phyloP scores from a whole-genome alignment of 1,139 yeast species.

The Debaryomycetaceae sp. region DNA sequence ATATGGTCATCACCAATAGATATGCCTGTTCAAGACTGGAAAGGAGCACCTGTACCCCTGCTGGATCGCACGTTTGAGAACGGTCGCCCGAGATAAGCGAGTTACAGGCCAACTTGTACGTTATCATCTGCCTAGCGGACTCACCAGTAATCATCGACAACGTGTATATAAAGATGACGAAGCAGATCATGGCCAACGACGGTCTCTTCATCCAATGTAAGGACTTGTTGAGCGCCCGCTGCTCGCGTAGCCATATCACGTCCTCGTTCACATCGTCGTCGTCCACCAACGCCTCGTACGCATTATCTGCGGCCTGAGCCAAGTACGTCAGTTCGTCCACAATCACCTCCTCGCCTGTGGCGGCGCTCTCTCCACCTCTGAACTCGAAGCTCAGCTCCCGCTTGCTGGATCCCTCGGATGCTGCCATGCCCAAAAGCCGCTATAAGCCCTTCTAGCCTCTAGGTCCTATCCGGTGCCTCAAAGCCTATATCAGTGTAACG shows the following conservation, averaged over 20 bases:
- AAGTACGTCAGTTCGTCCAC: conserved; percentile 4
- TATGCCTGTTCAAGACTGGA: conserved; percentile 35
- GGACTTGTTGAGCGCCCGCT: conserved; percentile 21
- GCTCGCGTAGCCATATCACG: conserved; percentile 28
- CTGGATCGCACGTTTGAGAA: conserved; percentile 24
- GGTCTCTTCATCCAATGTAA: conserved; percentile 36
- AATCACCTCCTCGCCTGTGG: too few relatives aligned
- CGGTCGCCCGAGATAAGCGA: conserved; percentile 12
- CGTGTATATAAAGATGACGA: conserved; percentile 25
- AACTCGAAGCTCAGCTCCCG: too few relatives aligned
- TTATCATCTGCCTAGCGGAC: conserved; percentile 31
- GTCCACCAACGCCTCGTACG: conserved; percentile 29
- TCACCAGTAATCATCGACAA: conserved; percentile 30
- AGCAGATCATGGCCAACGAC: conserved; percentile 27
- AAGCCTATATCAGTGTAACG: too few relatives aligned
- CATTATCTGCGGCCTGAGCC: conserved; percentile 24
- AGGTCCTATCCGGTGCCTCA: too few relatives aligned
- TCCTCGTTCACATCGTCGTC: conserved; percentile 23
- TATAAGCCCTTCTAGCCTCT: too few relatives aligned
- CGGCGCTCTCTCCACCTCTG: too few relatives aligned
- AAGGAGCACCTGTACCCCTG: conserved; percentile 31
- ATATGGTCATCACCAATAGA: conserved; percentile 22
- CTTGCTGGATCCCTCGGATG: too few relatives aligned
- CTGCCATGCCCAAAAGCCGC: too few relatives aligned
- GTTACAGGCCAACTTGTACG: conserved; percentile 38